Evolutionary conservation across 306 rosid genomes (phyloP), one percentile per base, ranked within the genome.

Genomic region (Nissolia schottii): DNA sequence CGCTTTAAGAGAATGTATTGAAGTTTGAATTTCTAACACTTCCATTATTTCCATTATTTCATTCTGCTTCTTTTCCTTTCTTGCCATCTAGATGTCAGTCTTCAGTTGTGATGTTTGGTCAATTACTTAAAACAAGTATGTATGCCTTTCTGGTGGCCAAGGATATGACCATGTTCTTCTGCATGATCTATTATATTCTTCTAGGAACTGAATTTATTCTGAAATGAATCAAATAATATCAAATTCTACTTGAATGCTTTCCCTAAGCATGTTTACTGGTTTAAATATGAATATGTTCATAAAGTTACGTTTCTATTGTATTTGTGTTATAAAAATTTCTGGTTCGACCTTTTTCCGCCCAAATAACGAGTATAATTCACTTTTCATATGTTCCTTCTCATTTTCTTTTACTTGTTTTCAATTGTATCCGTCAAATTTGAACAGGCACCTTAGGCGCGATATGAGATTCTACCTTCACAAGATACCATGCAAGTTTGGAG

Each of bases 371-470:
- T 3, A 24, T 9, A 14, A 1, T 9, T 8, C 38, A 55, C 8
- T 34, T 48, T 6, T 18, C n/a, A 14, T 15, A 1, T n/a, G 27
- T 48, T 56, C 9, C 6, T 28, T 6, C 13, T 8, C 35, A 19
- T 75, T 54, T 68, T 64, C 14, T 3, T 12, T 31, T 32, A 3
- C 54, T 64, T 56, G 3, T 34, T 75, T 66, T 64, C 40, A 75
- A 70, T 48, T 51, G 48, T 72, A 70, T 70, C 27, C 12, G 11
- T 22, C 15, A 71, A 68, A 61, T 38, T 18, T 49, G 64, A 40
- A 74, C 80, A 92, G 97, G 86, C 81, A 85, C 73, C 83, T 89
- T 58, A 60, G 83, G 65, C 82, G 87, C 38, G 93, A 92, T 59
- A 29, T 82, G 80, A 81, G 83, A 64, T 79, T 45, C 80, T 86